Conservation (phyloP, 768 basidiomycete genomes). For the Psilocybe subaeruginosa region DNA sequence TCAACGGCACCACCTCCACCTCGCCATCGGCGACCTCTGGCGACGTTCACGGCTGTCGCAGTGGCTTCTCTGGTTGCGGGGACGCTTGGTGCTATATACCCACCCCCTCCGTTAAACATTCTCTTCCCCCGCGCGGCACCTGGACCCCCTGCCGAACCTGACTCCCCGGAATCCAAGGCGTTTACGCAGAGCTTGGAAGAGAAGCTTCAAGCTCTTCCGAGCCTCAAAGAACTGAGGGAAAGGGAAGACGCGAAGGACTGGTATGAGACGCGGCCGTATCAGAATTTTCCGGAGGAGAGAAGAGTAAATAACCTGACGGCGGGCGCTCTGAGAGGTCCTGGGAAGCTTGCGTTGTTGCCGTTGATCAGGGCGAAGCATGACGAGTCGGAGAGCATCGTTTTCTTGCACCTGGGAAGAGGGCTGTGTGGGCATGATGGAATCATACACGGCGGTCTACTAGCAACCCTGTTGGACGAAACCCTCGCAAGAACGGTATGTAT, state of each 20-base stretch:
- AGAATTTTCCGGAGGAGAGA: constrained; percentile 66
- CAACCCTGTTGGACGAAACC: constrained; percentile 88
- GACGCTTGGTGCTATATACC: constrained; percentile 70
- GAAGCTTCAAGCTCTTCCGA: constrained; percentile 64
- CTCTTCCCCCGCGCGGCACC: constrained; percentile 81
- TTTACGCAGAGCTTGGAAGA: constrained; percentile 67
- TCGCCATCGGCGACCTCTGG: constrained; percentile 25
- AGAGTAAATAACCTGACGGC: constrained; percentile 84
- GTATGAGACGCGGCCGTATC: constrained; percentile 83
- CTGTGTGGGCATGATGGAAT: constrained; percentile 96
- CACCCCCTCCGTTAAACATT: constrained; percentile 64
- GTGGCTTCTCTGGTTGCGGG: constrained; percentile 43
- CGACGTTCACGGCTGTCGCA: constrained; percentile 31
- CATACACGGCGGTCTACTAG: constrained; percentile 89
- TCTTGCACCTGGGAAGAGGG: constrained; percentile 84
- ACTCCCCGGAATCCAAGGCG: constrained; percentile 58
- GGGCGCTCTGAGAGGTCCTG: constrained; percentile 86
- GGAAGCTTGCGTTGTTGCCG: constrained; percentile 80
- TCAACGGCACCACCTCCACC: constrained; percentile 16
- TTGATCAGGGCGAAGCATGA: constrained; percentile 75
- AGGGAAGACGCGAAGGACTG: constrained; percentile 57
- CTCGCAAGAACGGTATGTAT: constrained; percentile 71
- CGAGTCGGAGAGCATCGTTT: constrained; percentile 69
- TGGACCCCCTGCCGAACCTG: constrained; percentile 56
- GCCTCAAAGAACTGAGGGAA: constrained; percentile 53